Percentiles rank a stretch among this genome's conserved stretches.
phyloP scores from a whole-genome alignment of 495 filamentous ascomycete genomes.

The Elasticomyces elasticus region DNA sequence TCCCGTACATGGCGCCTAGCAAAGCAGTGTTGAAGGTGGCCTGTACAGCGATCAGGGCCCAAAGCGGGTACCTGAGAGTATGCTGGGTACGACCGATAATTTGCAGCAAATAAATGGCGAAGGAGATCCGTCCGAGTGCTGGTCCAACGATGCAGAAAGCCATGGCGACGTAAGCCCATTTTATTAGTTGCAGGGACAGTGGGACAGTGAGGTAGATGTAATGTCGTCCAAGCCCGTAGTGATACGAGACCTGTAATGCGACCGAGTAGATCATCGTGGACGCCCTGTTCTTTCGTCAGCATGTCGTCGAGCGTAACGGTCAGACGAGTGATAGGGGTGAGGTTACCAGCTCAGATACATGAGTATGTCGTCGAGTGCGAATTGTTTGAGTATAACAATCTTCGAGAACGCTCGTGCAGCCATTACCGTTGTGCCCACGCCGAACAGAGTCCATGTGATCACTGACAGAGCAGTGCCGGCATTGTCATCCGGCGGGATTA shows the following conservation, averaged over 20 bases:
- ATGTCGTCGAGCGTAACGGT: background rate
- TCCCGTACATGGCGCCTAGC: background rate
- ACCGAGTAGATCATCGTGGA: background rate
- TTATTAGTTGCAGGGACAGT: background rate
- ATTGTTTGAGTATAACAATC: background rate
- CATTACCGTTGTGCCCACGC: background rate
- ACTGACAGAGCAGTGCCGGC: background rate
- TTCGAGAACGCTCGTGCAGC: slow-evolving; percentile 2
- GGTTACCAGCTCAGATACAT: slow-evolving; percentile 2
- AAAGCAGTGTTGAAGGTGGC: background rate
- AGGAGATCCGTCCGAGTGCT: background rate
- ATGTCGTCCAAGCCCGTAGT: slow-evolving; percentile 6
- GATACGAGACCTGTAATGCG: background rate
- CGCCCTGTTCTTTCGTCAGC: background rate
- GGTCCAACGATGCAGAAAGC: slow-evolving; percentile 2
- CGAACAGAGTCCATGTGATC: background rate
- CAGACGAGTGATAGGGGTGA: no score
- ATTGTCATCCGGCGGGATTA: background rate
- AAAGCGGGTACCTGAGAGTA: background rate
- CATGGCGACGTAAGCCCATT: slow-evolving; percentile 5
- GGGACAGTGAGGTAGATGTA: slow-evolving; percentile 1
- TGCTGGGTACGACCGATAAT: background rate
- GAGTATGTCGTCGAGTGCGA: slow-evolving; percentile 1
- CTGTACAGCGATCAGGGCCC: background rate
- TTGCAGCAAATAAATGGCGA: slow-evolving; percentile 1